Evolutionary conservation across 1,139 yeast species (phyloP), one percentile per base, ranked within the genome.

Genomic region (Spathaspora sp.): DNA sequence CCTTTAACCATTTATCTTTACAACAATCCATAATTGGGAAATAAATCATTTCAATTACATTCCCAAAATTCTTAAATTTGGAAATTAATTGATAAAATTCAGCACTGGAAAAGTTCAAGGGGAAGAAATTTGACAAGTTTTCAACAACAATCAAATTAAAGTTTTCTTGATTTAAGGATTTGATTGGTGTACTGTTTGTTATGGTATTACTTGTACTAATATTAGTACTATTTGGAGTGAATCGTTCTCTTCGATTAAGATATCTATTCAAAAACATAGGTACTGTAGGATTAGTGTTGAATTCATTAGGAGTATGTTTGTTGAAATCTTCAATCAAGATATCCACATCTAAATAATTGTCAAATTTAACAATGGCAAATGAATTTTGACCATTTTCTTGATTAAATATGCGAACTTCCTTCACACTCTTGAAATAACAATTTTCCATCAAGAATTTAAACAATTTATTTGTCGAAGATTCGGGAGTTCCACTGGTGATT

Each of bases 91-190:
- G 51, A 11, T 57, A 56, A 42, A 70, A 49, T 4, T 50, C 49
- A 4, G 43, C 51, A 9, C 62, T 42, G 3, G 59, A 46, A 2
- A 60, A 48, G 18, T 46, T 44, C 16, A 40, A 40, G 2, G 68
- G 61, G 18, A 69, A 59, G 46, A 72, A 65, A 4, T 60, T 56
- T 16, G 60, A 63, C 45, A 80, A 63, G 53, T 77, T 77, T 52
- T 77, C 81, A 26, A 79, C 55, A 40, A 75, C 67, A 3, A 80
- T 59, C 42, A 74, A 71, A 43, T 68, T 67, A 18, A 51, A 53
- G 37, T 52, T 48, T 16, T 52, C 55, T 31, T 43, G 46, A 18
- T 44, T 37, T 34, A 45, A 44, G 7, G 44, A 37, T 20, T 43
- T 41, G 13, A 26, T 39, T 9, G 39, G 39, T 8, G 31, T 8